Conservation (phyloP, 2,329 filamentous ascomycete species). For the Emericellopsis cladophorae region DNA sequence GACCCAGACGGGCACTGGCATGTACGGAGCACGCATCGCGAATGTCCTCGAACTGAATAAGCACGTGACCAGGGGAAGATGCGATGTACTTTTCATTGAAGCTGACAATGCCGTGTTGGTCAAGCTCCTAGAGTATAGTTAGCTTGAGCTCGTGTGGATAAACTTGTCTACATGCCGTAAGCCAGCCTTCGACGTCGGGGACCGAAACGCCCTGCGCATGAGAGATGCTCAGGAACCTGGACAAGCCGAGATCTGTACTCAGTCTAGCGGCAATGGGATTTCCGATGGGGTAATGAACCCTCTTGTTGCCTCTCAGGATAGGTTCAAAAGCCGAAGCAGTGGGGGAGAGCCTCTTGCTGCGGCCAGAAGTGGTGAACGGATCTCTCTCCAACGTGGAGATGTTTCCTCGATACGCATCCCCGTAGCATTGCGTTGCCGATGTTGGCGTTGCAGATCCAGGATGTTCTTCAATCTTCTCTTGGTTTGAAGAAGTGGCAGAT, state of each 20-base stretch:
- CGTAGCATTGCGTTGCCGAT: slow-evolving; percentile 11
- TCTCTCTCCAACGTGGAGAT: slow-evolving; percentile 28
- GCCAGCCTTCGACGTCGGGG: slow-evolving; percentile 26
- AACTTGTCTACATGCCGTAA: slow-evolving; percentile 22
- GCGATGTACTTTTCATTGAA: slow-evolving; percentile 24
- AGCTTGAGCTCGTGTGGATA: not conserved
- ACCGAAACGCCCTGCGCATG: slow-evolving; percentile 11
- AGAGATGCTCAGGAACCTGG: slow-evolving; percentile 18
- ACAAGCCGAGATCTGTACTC: slow-evolving; percentile 32
- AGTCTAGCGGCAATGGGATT: slow-evolving; percentile 18
- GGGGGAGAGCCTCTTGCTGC: slow-evolving; percentile 41
- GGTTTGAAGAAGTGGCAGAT: too few species aligned
- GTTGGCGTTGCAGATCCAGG: slow-evolving; percentile 3
- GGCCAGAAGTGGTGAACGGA: slow-evolving; percentile 36
- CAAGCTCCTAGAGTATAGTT: slow-evolving; percentile 21
- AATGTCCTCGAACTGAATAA: slow-evolving; percentile 46
- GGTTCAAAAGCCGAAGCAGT: slow-evolving; percentile 52
- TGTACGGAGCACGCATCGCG: slow-evolving; percentile 42
- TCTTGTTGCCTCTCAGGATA: slow-evolving; percentile 4
- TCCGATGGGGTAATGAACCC: not conserved
- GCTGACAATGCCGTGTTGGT: slow-evolving; percentile 15
- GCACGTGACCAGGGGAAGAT: slow-evolving; percentile 27
- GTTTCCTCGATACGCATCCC: slow-evolving; percentile 8
- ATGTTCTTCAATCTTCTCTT: too few species aligned
- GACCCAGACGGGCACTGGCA: slow-evolving; percentile 28